Conservation (phyloP, 1,284 basidiomycete genomes). For the Omphalotus olearius region DNA sequence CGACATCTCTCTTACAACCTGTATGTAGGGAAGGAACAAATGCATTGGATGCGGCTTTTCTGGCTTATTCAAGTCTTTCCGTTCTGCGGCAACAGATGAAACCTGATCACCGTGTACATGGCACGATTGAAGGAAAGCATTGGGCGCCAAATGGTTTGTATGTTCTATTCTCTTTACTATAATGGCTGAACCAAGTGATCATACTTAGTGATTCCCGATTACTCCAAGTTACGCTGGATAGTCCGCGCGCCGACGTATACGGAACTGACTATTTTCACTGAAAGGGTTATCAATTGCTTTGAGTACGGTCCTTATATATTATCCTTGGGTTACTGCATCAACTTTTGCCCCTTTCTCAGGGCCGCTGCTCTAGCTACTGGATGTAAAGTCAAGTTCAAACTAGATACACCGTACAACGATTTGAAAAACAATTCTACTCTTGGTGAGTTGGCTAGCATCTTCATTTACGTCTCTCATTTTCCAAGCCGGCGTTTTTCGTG, state of each 20-base stretch:
- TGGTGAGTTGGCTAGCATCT: slow-evolving; percentile 31
- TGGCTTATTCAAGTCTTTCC: slow-evolving; percentile 74
- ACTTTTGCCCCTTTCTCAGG: slow-evolving; percentile 32
- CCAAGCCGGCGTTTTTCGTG: slow-evolving; percentile 42
- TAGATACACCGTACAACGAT: slow-evolving; percentile 43
- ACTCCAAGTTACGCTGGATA: slow-evolving; percentile 63
- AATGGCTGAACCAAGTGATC: slow-evolving; percentile 2
- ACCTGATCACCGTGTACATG: slow-evolving; percentile 64
- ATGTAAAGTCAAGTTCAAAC: slow-evolving; percentile 52
- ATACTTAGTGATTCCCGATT: slow-evolving; percentile 71
- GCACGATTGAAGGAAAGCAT: slow-evolving; percentile 57
- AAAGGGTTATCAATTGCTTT: slow-evolving; percentile 55
- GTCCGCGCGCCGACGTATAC: slow-evolving; percentile 60
- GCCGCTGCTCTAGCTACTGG: slow-evolving; percentile 70
- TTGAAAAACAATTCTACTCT: slow-evolving; percentile 59
- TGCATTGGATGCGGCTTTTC: slow-evolving; percentile 80
- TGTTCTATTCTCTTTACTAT: neutral
- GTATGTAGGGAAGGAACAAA: slow-evolving; percentile 80
- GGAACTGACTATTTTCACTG: slow-evolving; percentile 45
- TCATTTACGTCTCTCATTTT: neutral
- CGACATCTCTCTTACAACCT: neutral
- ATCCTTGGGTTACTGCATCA: neutral
- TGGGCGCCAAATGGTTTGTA: slow-evolving; percentile 60
- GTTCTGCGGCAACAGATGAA: slow-evolving; percentile 73
- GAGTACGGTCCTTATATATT: slow-evolving; percentile 33